Evolutionary conservation across 768 basidiomycete genomes (phyloP).

Genomic region (Hygrophoropsis aurantiaca): DNA sequence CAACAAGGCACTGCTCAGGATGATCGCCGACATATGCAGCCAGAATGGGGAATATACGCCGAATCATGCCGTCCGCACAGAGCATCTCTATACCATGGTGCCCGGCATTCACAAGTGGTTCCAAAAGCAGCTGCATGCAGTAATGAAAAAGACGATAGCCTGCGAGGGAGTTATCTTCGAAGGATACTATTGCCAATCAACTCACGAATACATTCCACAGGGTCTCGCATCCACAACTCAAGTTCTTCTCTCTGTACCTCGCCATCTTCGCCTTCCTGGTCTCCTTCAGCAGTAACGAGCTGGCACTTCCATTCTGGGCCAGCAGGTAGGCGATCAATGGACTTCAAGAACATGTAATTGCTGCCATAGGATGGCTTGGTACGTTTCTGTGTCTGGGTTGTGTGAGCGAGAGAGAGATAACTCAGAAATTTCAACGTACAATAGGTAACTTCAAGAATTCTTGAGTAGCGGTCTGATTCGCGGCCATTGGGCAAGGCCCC

Average conservation of each 20-base stretch:
- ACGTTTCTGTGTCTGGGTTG: too few species aligned
- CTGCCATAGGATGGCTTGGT: too few species aligned
- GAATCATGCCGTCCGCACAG: too few species aligned
- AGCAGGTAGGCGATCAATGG: not conserved
- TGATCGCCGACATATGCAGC: slow-evolving; percentile 40
- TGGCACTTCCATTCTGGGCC: not conserved
- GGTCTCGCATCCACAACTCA: slow-evolving; percentile 10
- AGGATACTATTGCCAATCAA: slow-evolving; percentile 13
- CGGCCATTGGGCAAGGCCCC: slow-evolving; percentile 34
- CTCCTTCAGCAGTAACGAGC: not conserved
- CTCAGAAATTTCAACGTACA: too few species aligned
- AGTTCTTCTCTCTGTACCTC: not conserved
- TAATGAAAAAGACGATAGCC: too few species aligned
- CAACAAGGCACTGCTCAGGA: slow-evolving; percentile 43
- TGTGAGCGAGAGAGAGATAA: too few species aligned
- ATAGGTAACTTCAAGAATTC: slow-evolving; percentile 30
- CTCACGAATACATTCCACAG: slow-evolving; percentile 12
- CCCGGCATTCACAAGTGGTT: too few species aligned
- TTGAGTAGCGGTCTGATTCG: slow-evolving; percentile 27
- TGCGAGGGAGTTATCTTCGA: slow-evolving; percentile 6
- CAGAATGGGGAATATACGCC: too few species aligned
- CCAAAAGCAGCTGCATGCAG: too few species aligned
- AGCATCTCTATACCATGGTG: too few species aligned
- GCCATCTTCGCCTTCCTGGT: not conserved
- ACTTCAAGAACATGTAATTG: not conserved